These are phyloP conservation scores for Chlamydomonas eustigma DNA, from an alignment of 139 green algal species.

Conservation along the genomic window DNA sequence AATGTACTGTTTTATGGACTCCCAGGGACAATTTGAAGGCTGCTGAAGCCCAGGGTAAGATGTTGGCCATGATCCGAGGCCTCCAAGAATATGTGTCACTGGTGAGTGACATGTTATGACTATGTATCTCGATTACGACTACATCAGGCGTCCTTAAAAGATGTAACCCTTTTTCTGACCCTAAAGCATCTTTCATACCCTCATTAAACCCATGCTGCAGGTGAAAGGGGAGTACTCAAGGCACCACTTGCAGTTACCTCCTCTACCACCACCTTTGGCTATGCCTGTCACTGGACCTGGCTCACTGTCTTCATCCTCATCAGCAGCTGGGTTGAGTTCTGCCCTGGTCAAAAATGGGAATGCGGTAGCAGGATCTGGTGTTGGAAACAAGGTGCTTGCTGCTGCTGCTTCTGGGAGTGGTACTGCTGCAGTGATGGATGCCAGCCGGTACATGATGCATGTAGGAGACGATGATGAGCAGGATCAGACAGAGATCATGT, in stretches of 20 bases:
- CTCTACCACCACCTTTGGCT: background rate
- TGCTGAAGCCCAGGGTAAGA: slow-evolving; percentile 2
- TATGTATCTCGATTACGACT: too few relatives aligned
- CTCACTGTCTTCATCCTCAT: background rate
- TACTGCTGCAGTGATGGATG: background rate
- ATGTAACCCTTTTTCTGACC: background rate
- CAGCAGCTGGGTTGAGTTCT: too few relatives aligned
- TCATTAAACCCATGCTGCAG: background rate
- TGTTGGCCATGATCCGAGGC: slow-evolving; percentile 4
- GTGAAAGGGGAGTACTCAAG: slow-evolving; percentile 6
- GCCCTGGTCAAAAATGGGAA: too few relatives aligned
- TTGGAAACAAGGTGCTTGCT: too few relatives aligned
- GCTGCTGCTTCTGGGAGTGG: slow-evolving; percentile 2
- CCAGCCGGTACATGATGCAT: slow-evolving; percentile 4
- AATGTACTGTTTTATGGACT: too few relatives aligned
- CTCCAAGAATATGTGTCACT: background rate
- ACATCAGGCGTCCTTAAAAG: too few relatives aligned
- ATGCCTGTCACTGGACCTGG: background rate
- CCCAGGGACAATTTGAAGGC: background rate
- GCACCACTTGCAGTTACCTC: slow-evolving; percentile 1
- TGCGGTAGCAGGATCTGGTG: too few relatives aligned
- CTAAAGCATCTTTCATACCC: background rate
- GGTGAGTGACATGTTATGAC: too few relatives aligned
- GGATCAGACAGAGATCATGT: background rate
- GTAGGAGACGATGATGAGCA: background rate